Conservation (phyloP, 1,284 basidiomycete species). For the Marasmius tenuissimus region DNA sequence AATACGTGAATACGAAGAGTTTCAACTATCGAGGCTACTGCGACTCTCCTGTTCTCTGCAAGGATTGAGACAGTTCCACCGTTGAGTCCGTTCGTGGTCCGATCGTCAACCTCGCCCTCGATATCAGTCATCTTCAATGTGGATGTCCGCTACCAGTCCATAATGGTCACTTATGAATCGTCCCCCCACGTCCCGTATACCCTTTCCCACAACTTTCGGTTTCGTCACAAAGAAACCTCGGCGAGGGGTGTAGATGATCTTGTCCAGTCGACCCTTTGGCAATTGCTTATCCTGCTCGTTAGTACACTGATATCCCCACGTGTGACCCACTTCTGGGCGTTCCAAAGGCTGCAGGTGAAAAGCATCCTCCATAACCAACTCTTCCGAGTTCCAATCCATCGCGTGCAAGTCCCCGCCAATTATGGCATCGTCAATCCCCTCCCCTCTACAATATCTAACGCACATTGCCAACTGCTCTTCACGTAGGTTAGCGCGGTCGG, state of each 20-base stretch:
- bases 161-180: slow-evolving; percentile 65
- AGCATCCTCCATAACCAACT: slow-evolving; percentile 55
- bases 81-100: no score
- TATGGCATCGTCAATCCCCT: slow-evolving; percentile 52
- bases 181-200: slow-evolving; percentile 33
- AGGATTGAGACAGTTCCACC: no score
- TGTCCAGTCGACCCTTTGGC: slow-evolving; percentile 59
- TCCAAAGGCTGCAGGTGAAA: slow-evolving; percentile 32
- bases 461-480: slow-evolving; percentile 54
- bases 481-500: slow-evolving; percentile 40
- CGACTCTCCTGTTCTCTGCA: no score
- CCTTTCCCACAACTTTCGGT: slow-evolving; percentile 55
- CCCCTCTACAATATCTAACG: slow-evolving; percentile 25
- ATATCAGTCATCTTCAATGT: no score
- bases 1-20: no score
- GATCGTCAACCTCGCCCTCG: no score
- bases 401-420: slow-evolving; percentile 73
- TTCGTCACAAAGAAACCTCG: slow-evolving; percentile 48
- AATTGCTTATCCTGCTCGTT: slow-evolving; percentile 26
- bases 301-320: slow-evolving; percentile 64
- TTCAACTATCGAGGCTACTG: no score
- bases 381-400: slow-evolving; percentile 45
- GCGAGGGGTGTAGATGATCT: slow-evolving; percentile 54
- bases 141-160: slow-evolving; percentile 47
- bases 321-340: slow-evolving; percentile 44